Percentiles rank a stretch among this genome's conserved stretches.
phyloP scores from a whole-genome alignment of 352 stramenopile species.

The Phytopythium montanum region DNA sequence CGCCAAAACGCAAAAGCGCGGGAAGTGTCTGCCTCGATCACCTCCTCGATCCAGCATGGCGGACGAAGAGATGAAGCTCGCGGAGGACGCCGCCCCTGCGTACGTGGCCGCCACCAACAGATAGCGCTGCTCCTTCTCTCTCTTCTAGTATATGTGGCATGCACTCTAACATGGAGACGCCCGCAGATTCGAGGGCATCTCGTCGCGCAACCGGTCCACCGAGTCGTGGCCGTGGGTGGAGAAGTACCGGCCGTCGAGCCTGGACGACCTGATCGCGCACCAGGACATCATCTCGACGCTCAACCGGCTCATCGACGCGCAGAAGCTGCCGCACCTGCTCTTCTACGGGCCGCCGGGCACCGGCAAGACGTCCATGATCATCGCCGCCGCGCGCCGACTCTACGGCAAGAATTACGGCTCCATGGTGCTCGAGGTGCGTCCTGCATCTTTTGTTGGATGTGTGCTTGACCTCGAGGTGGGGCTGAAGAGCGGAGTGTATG shows the following conservation, averaged over 20 bases:
- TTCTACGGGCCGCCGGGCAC: slow-evolving; percentile 97
- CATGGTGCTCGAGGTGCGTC: slow-evolving; percentile 91
- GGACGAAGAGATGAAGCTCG: slow-evolving; percentile 66
- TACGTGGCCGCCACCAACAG: background rate
- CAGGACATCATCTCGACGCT: slow-evolving; percentile 97
- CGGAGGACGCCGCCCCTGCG: slow-evolving; percentile 43
- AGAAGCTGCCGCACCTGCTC: slow-evolving; percentile 96
- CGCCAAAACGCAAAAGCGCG: slow-evolving; percentile 4
- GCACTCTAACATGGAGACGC: background rate
- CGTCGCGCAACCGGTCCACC: slow-evolving; percentile 71
- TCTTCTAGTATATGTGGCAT: background rate
- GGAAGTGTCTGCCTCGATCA: background rate
- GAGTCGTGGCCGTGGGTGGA: slow-evolving; percentile 96
- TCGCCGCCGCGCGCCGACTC: slow-evolving; percentile 93
- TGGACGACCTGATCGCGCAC: slow-evolving; percentile 96
- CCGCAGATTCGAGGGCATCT: slow-evolving; percentile 77
- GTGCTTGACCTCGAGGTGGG: background rate
- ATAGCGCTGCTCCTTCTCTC: background rate
- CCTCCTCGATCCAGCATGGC: slow-evolving; percentile 22
- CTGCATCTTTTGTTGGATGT: background rate
- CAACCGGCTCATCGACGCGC: slow-evolving; percentile 94
- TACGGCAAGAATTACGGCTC: slow-evolving; percentile 94
- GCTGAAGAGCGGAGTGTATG: background rate
- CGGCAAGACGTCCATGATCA: slow-evolving; percentile 98
- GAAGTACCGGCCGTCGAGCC: slow-evolving; percentile 95